Base-by-base conservation (phyloP, 2,329 filamentous ascomycete genomes). In the Sarocladium strictum region DNA sequence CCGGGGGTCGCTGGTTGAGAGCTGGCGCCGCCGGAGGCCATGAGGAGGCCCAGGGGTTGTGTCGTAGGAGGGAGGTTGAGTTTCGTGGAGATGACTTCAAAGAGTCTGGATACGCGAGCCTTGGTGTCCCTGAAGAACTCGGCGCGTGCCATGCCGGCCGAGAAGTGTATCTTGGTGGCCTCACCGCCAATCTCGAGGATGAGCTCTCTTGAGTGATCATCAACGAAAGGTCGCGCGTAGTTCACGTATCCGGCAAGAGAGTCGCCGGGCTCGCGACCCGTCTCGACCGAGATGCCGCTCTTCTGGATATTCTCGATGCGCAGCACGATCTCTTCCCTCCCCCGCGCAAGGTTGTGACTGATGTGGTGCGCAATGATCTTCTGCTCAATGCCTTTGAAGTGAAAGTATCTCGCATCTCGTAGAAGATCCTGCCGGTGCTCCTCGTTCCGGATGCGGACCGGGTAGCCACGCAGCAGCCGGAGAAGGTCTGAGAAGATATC, bases 361-460 rank as follows among this genome's bases (percentile, higher is more conserved):
- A 93, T 87, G 26, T 82, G 69, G 67, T 92, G 88, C 0, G 88
- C 83, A 41, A 97, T 87, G 11, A 97, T 76, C 59, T 84, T 85
- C 70, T 97, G 93, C 71, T 97, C 93, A 0, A 97, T 73, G 0
- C 90, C 91, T 65, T 92, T 93, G 62, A 97, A 85, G 67, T 96
- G 90, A 69, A 93, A 97, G 69, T 97, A 97, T 53, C 89, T 85
- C 58, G 90, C 94, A 68, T 97, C 93, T 38, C 89, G 80, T 1
- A 97, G 74, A 3, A 97, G 78, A 56, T 88, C 83, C 21, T 82
- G 77, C 17, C 93, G 85, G 64, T 97, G 93, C 2, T 79, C 76
- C 59, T 92, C 88, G 66, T 85, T 80, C 53, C 84, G 80, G 56
- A 97, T 89, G 21, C 86, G 77, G 1, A 97, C 70, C 0, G 89